Conservation (phyloP, 179 eudicot species). For the Beta macrorhiza region DNA sequence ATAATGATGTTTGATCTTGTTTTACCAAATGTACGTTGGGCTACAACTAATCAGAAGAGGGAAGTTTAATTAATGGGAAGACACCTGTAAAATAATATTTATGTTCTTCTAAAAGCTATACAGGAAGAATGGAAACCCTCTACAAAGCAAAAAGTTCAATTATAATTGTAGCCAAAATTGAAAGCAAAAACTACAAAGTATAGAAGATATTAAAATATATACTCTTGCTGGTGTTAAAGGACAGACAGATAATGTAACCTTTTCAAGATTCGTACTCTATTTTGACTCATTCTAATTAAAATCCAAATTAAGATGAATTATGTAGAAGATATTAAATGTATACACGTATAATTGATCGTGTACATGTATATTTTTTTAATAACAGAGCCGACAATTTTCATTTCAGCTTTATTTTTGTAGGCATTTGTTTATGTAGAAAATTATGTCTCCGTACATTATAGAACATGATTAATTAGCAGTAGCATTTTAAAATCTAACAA, state of each 20-base stretch:
- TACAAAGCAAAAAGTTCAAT: conserved; percentile 21
- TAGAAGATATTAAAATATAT: neutral
- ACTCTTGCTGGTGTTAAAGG: neutral
- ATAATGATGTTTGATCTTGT: no score
- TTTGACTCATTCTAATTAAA: neutral
- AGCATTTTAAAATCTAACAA: conserved; percentile 3
- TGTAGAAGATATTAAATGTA: neutral
- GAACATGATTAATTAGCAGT: conserved; percentile 17
- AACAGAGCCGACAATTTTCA: conserved; percentile 7
- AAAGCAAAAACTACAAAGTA: neutral
- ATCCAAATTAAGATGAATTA: neutral
- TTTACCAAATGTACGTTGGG: no score
- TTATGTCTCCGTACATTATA: conserved; percentile 12
- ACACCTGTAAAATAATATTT: conserved; percentile 26
- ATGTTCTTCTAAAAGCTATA: conserved; percentile 28
- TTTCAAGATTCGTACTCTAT: conserved; percentile 1
- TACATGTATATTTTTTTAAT: neutral
- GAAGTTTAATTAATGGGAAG: neutral
- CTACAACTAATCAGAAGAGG: no score
- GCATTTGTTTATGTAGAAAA: conserved; percentile 8
- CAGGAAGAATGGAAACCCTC: conserved; percentile 19
- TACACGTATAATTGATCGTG: neutral
- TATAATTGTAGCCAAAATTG: neutral
- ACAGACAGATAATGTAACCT: conserved; percentile 1
- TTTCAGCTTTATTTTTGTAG: neutral